A percentile compares a stretch with the other conserved stretches of the same genome.
Evolutionary conservation across 148 eudicot genomes (phyloP).

Genomic region (Chenopodium suecicum): DNA sequence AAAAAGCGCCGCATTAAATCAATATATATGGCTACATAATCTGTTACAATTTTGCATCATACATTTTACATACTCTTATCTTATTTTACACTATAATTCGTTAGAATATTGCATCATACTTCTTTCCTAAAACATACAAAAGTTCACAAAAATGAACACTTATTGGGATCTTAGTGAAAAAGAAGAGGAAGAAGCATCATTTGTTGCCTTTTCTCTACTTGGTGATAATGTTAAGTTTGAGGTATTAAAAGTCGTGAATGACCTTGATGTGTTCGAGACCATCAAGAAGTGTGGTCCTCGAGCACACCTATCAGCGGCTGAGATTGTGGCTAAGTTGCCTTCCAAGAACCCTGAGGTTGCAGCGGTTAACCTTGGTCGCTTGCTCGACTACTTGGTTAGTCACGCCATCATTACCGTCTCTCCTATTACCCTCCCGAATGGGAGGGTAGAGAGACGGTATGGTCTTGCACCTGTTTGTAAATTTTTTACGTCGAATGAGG

Average conservation of each 20-base stretch:
- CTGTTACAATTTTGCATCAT: no score
- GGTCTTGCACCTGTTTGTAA: conserved; percentile 51
- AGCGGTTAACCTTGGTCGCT: conserved; percentile 48
- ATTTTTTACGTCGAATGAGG: conserved; percentile 47
- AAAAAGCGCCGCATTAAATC: not conserved
- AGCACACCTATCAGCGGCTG: conserved; percentile 40
- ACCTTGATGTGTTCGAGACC: conserved; percentile 19
- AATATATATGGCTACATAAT: not conserved
- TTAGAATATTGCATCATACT: no score
- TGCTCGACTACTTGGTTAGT: conserved; percentile 47
- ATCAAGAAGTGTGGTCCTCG: conserved; percentile 37
- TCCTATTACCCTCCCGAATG: conserved; percentile 19
- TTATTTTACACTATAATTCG: no score
- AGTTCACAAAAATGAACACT: not conserved
- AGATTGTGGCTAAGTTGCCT: conserved; percentile 48
- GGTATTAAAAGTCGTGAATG: conserved; percentile 5
- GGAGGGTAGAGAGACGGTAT: conserved; percentile 45
- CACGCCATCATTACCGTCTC: conserved; percentile 44
- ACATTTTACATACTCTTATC: no score
- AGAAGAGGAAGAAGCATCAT: not conserved
- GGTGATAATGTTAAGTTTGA: not conserved
- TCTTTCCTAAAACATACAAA: no score
- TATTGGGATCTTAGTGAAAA: not conserved
- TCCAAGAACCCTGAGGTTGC: not conserved
- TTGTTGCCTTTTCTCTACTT: not conserved